phyloP scores from a whole-genome alignment of 441 rosid species.

The Eruca vesicaria region DNA sequence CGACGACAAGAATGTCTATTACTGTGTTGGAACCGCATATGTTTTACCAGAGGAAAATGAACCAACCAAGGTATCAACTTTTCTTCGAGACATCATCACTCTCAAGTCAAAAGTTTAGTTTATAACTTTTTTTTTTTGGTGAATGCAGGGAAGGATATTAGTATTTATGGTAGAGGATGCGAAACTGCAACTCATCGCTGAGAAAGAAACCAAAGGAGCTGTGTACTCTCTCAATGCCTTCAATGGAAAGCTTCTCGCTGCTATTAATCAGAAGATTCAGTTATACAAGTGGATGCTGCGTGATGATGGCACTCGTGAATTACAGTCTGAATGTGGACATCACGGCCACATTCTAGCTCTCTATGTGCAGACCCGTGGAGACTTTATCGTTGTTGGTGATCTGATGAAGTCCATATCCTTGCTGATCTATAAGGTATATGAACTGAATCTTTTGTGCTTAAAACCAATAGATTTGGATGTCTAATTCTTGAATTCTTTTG shows the following conservation, averaged over 20 bases:
- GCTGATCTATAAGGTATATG: constrained; percentile 75
- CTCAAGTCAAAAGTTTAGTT: not conserved
- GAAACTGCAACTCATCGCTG: constrained; percentile 39
- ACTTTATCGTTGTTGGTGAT: constrained; percentile 97
- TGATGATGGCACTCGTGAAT: constrained; percentile 86
- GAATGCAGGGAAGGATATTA: constrained; percentile 79
- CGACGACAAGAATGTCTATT: constrained; percentile 79
- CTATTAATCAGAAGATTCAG: constrained; percentile 95
- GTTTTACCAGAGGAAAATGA: constrained; percentile 95
- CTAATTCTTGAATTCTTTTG: not conserved
- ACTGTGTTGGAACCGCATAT: constrained; percentile 98
- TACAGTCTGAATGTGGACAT: constrained; percentile 98
- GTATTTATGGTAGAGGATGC: constrained; percentile 90
- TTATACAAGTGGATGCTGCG: constrained; percentile 96
- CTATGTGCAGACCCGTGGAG: constrained; percentile 96
- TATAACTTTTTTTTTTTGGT: not conserved
- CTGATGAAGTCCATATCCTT: constrained; percentile 96
- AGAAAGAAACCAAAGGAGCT: constrained; percentile 93
- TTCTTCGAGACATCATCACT: constrained; percentile 35
- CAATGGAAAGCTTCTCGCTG: constrained; percentile 91
- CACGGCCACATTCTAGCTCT: constrained; percentile 99
- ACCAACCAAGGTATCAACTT: constrained; percentile 76
- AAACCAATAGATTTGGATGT: not conserved
- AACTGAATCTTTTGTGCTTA: not conserved
- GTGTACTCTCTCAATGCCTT: constrained; percentile 90